Conservation (phyloP, 2,329 filamentous ascomycete genomes). For the Colletotrichum sansevieriae region DNA sequence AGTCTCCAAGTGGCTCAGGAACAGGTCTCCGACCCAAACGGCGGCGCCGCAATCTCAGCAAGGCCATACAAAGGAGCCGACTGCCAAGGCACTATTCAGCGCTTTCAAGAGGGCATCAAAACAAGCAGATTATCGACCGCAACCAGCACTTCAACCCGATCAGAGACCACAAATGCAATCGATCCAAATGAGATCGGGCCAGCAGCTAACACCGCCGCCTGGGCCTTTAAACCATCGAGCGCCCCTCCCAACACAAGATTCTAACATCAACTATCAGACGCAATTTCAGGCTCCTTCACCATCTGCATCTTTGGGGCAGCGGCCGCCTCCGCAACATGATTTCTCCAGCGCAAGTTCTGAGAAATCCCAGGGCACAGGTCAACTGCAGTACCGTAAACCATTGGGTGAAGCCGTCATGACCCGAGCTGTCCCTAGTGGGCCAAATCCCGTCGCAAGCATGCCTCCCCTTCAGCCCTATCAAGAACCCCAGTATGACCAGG, state of each 20-base stretch:
- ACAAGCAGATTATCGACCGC: slow-evolving; percentile 43
- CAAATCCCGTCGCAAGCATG: background rate
- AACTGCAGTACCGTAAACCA: slow-evolving; percentile 9
- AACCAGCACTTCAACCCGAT: slow-evolving; percentile 26
- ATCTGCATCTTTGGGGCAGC: slow-evolving; percentile 7
- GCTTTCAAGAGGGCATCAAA: slow-evolving; percentile 47
- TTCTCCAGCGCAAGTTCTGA: slow-evolving; percentile 17
- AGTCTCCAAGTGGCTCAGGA: slow-evolving; percentile 42
- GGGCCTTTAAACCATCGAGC: slow-evolving; percentile 19
- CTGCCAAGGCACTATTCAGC: slow-evolving; percentile 44
- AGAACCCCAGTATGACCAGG: slow-evolving; percentile 53
- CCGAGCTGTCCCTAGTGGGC: background rate
- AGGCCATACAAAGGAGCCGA: slow-evolving; percentile 43
- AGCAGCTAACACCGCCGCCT: slow-evolving; percentile 17
- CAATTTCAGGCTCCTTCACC: slow-evolving; percentile 10
- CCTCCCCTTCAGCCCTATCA: slow-evolving; percentile 15
- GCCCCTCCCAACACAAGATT: slow-evolving; percentile 8
- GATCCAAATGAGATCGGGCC: slow-evolving; percentile 12
- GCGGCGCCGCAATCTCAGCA: slow-evolving; percentile 34
- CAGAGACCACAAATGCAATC: slow-evolving; percentile 11
- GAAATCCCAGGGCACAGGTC: slow-evolving; percentile 8
- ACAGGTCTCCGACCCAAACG: slow-evolving; percentile 31
- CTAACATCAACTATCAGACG: slow-evolving; percentile 29
- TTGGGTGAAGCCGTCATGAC: slow-evolving; percentile 13
- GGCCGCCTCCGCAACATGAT: slow-evolving; percentile 5